Base-by-base conservation (phyloP, 768 basidiomycete species). In the Tricholoma terreum region DNA sequence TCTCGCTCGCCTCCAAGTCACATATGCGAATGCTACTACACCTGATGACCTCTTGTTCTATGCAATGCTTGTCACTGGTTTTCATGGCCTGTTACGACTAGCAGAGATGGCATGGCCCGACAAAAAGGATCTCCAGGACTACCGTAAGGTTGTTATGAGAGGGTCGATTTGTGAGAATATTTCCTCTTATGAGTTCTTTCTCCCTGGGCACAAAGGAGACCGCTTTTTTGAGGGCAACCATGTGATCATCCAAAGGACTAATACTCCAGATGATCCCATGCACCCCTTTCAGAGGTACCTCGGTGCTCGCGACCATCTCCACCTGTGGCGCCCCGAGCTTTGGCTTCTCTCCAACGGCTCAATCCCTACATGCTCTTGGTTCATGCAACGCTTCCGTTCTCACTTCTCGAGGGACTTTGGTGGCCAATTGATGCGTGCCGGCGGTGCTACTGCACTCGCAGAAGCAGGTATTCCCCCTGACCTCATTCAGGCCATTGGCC, bases 371-470 rank as follows among this genome's bases (percentile, higher is more conserved):
- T 34, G 60, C 1, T 43, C 53, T 2, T 69, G 57, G 31, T 67
- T 69, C 50, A 64, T 65, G 1, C 11, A 17, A 1, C 51, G 63
- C 0, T 50, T 0, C 0, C 21, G 6, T 21, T 22, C 6, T 19
- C 21, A 0, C 0, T 61, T 63, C 48, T 65, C 62, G 38, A 42
- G 50, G 0, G 38, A 17, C 12, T 35, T 71, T 27, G 64, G 61
- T 10, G 77, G 77, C 0, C 79, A 80, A 31, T 77, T 75, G 0
- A 38, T 77, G 38, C 67, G 72, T 8, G 64, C 73, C 0, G 75
- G 76, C 1, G 74, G 75, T 1, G 73, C 75, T 0, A 78, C 75
- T 0, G 58, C 43, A 17, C 64, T 71, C 3, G 75, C 75, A 0
- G 52, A 56, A 4, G 46, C 61, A 0, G 68, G 73, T 5, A 65